Evolutionary conservation across 2,329 filamentous ascomycete genomes (phyloP), one percentile per base, ranked within the genome.

Genomic region (Fusarium sp.): DNA sequence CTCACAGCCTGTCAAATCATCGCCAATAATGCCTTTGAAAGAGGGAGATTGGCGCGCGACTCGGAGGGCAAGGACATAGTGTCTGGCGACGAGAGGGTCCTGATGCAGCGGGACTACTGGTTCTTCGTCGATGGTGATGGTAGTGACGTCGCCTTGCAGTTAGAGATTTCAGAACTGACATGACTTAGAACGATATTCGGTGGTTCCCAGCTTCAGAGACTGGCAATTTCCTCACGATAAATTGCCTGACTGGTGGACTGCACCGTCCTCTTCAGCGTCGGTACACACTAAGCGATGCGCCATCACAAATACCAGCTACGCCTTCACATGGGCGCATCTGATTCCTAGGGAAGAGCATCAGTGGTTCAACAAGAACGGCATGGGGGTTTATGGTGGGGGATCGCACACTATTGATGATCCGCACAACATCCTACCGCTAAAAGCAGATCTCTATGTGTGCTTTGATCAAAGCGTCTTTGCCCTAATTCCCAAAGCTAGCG

Each of bases 161-260:
- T 28, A n/a, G 38, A 17, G 9, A 8, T 11, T 9, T 22, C 17
- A 42, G 40, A 17, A 20, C 62, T 69, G 10, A 69, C n/a, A 14
- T 9, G 1, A 5, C 1, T 3, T 7, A 70, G 68, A 60, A n/a
- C 67, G 68, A 39, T 71, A 71, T 22, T 38, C 69, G 3, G 40
- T 71, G 14, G 68, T 71, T 1, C 69, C 69, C 0, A 62, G 56
- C 28, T 72, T 72, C 13, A 61, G 44, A 24, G 69, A 72, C 14
- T 72, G 69, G 69, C 54, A 72, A 15, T 72, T 72, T 7, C 69
- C 69, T 4, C 69, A 72, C 2, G 69, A 70, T 13, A 59, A 36
- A 24, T 17, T 72, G 0, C 69, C 69, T 0, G 59, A 56, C 6
- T 72, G 63, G 66, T 72, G 69, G 69, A 31, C 26, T 1, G 34